Percentiles rank a stretch among this genome's conserved stretches.
phyloP scores from a whole-genome alignment of 371 early-diverging fungal species.

The Encephalitozoon hellem region DNA sequence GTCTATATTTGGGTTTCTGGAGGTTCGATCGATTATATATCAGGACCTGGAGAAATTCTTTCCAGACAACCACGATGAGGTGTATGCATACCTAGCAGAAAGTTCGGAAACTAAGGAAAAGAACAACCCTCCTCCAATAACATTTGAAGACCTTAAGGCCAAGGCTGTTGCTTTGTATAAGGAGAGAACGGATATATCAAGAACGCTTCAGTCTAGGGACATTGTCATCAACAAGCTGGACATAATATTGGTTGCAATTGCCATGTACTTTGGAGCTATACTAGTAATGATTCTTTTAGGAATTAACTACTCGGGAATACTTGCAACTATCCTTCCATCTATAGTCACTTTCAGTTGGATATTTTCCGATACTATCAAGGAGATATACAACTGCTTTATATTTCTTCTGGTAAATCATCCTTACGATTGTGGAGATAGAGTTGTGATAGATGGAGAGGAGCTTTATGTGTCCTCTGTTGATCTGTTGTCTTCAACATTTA shows the following conservation, averaged over 20 bases:
- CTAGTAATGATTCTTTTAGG: slow-evolving; percentile 52
- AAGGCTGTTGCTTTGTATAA: slow-evolving; percentile 21
- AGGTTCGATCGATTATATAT: slow-evolving; percentile 17
- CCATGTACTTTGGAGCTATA: slow-evolving; percentile 35
- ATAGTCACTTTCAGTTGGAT: slow-evolving; percentile 60
- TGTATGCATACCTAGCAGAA: slow-evolving; percentile 26
- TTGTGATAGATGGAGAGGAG: slow-evolving; percentile 51
- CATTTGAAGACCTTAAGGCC: slow-evolving; percentile 31
- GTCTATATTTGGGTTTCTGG: slow-evolving; percentile 50
- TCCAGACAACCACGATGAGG: slow-evolving; percentile 38
- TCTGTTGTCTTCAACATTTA: slow-evolving; percentile 55
- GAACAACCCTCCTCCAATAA: slow-evolving; percentile 4
- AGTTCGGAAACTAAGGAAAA: slow-evolving; percentile 4
- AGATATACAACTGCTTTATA: slow-evolving; percentile 60
- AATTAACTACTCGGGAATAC: slow-evolving; percentile 51
- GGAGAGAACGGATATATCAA: slow-evolving; percentile 51
- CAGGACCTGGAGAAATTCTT: slow-evolving; percentile 36
- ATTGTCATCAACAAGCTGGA: slow-evolving; percentile 56
- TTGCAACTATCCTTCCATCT: slow-evolving; percentile 55
- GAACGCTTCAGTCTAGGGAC: slow-evolving; percentile 59
- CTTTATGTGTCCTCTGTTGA: slow-evolving; percentile 54
- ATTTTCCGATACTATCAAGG: slow-evolving; percentile 60
- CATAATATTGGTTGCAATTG: slow-evolving; percentile 41
- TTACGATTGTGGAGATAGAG: slow-evolving; percentile 59
- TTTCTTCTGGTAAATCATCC: slow-evolving; percentile 59